These are phyloP conservation scores for Pleurotus giganteus DNA, from an alignment of 768 basidiomycete genomes.

Conservation along the genomic window DNA sequence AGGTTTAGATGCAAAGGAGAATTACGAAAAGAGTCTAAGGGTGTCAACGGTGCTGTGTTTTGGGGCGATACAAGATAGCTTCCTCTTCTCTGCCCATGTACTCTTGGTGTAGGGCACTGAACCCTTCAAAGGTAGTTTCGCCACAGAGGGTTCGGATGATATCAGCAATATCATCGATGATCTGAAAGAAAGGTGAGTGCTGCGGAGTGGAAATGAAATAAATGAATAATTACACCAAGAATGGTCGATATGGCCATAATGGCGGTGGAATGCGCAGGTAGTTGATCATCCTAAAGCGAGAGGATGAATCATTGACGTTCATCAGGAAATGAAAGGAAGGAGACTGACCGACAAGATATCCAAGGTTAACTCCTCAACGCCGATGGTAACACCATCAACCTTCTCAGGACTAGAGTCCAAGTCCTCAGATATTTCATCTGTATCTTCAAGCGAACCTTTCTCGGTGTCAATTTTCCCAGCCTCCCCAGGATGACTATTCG, in stretches of 20 bases:
- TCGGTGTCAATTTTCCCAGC: conserved; percentile 9
- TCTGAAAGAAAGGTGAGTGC: conserved; percentile 19
- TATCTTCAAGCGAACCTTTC: conserved; percentile 15
- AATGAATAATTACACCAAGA: conserved; percentile 29
- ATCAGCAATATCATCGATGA: conserved; percentile 38
- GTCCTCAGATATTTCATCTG: background rate
- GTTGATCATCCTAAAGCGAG: conserved; percentile 33
- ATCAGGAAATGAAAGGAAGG: background rate
- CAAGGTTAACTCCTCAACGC: conserved; percentile 38
- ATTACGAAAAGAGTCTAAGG: too few relatives aligned
- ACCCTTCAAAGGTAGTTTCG: conserved; percentile 38
- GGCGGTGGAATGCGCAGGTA: conserved; percentile 43
- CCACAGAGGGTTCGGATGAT: conserved; percentile 41
- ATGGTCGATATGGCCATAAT: conserved; percentile 38
- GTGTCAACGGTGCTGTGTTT: background rate
- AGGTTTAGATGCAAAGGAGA: too few relatives aligned
- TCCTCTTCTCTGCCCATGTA: conserved; percentile 37
- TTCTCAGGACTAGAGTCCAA: conserved; percentile 26
- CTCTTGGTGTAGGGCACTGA: conserved; percentile 33
- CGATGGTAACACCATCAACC: conserved; percentile 39
- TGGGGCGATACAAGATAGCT: conserved; percentile 16
- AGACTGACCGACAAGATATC: conserved; percentile 34
- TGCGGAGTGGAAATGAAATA: background rate
- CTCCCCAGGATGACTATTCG: background rate
- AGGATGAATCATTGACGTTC: background rate